A percentile compares a stretch with the other conserved stretches of the same genome.
Conservation (phyloP, 805 yeast species). For the Suhomyces prunicola region DNA sequence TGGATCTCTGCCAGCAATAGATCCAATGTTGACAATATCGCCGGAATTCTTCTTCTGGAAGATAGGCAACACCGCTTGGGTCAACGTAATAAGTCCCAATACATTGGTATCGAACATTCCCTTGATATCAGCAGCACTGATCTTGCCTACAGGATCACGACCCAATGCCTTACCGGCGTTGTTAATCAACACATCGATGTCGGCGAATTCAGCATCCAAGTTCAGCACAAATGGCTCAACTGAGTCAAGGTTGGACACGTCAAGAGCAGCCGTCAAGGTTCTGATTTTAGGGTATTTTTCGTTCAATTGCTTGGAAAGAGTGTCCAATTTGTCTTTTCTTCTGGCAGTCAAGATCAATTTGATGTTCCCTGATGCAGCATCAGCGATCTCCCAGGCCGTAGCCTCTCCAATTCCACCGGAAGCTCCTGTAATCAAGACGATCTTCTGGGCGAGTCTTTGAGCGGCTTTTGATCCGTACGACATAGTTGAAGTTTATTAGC, state of each 20-base stretch:
- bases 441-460: slow-evolving; percentile 74
- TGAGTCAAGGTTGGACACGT: slow-evolving; percentile 40
- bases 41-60: slow-evolving; percentile 70
- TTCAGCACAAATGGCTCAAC: slow-evolving; percentile 46
- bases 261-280: slow-evolving; percentile 58
- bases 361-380: slow-evolving; percentile 65
- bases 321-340: slow-evolving; percentile 59
- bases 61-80: slow-evolving; percentile 72
- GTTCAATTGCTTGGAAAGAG: slow-evolving; percentile 46
- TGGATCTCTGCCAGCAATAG: slow-evolving; percentile 76
- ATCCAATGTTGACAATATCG: slow-evolving; percentile 72
- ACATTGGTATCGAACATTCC: slow-evolving; percentile 87
- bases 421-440: slow-evolving; percentile 90
- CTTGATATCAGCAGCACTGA: slow-evolving; percentile 59
- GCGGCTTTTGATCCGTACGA: slow-evolving; percentile 74
- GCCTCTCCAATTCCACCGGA: slow-evolving; percentile 94
- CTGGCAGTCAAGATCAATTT: slow-evolving; percentile 77
- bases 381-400: slow-evolving; percentile 84
- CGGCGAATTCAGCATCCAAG: slow-evolving; percentile 59
- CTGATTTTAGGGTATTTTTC: slow-evolving; percentile 46
- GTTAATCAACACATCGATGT: slow-evolving; percentile 65
- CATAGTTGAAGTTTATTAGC: slow-evolving; percentile 29
- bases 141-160: slow-evolving; percentile 67
- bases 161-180: slow-evolving; percentile 83
- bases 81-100: slow-evolving; percentile 75